Base-by-base conservation (phyloP, 768 basidiomycete genomes). In the Pleurotus tuoliensis region DNA sequence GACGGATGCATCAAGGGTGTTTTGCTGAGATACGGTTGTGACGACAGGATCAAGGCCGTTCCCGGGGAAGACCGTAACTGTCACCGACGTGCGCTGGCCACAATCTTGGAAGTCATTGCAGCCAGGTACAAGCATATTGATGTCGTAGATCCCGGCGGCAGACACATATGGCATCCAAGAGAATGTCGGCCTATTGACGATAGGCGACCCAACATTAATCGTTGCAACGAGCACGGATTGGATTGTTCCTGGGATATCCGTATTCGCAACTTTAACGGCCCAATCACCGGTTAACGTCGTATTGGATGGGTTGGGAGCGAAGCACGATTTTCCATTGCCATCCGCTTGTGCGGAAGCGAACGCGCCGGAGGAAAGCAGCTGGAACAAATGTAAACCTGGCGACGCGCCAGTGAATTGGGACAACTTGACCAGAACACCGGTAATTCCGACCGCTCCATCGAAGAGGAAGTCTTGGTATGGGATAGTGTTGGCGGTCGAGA, bases 391-490 rank as follows among this genome's bases (percentile, higher is more conserved):
- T 34, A 99, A 73, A 43, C 95, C 97, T 3, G 92, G 82, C 6
- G 84, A 82, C 7, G 76, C 70, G 38, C 94, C 96, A 45, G 74
- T 79, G 80, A 88, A 96, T 47, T 77, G 73, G 6, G 87, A 83
- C 16, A 98, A 76, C 55, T 84, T 88, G 64, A 99, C 76, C 69
- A 95, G 88, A 59, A 97, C 83, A 49, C 97, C 97, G 5, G 94
- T 97, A 63, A 98, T 82, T n/a, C 77, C 72, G 34, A 82, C 67
- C 5, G 80, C 67, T 24, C 66, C 67, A 49, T 78, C 70, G 68
- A 98, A 98, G 41, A 97, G 73, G 73, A 97, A 99, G 70, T 99
- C 97, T 69, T 98, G 94, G 67, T 93, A 98, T 1, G 83, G 79
- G 56, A 98, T 71, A 9, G 83, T 79, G 2, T 89, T 68, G 67